phyloP scores from a whole-genome alignment of 768 basidiomycete genomes.

The Chalciporus sphaerocephalus region DNA sequence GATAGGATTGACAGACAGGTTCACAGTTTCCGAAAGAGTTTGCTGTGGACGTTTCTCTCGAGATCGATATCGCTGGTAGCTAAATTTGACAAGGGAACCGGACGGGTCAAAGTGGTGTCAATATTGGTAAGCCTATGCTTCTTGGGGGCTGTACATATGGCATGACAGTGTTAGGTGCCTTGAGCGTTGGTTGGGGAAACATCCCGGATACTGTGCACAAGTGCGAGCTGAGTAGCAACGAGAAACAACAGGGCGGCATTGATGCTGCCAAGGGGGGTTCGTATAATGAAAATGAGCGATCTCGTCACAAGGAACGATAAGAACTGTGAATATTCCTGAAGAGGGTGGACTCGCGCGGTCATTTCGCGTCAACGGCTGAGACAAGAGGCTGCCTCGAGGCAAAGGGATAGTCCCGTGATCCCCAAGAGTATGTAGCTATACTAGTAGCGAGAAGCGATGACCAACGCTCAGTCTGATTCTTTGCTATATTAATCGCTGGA shows the following conservation, averaged over 20 bases:
- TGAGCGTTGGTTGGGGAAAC: neutral
- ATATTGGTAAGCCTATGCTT: neutral
- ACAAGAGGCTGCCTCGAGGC: conserved; percentile 28
- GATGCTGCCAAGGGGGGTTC: no score
- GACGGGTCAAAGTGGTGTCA: neutral
- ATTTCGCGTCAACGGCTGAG: conserved; percentile 23
- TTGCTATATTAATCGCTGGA: conserved; percentile 7
- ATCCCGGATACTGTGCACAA: no score
- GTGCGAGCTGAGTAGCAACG: no score
- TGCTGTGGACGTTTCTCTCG: neutral
- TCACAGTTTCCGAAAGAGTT: neutral
- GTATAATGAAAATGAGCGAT: no score
- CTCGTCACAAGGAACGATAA: no score
- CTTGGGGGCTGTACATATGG: neutral
- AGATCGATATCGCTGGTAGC: no score
- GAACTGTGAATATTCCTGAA: conserved; percentile 7
- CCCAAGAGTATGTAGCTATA: neutral
- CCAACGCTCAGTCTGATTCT: no score
- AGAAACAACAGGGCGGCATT: no score
- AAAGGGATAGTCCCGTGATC: conserved; percentile 24
- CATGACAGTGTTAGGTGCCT: neutral
- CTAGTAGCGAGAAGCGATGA: conserved; percentile 13
- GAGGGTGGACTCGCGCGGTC: conserved; percentile 23
- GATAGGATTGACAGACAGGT: neutral
- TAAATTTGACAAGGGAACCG: neutral